Percentiles rank a stretch among this genome's conserved stretches.
These are phyloP conservation scores for Sporothrix euskadiensis DNA, from an alignment of 2,329 filamentous ascomycete species.

Conservation along the genomic window DNA sequence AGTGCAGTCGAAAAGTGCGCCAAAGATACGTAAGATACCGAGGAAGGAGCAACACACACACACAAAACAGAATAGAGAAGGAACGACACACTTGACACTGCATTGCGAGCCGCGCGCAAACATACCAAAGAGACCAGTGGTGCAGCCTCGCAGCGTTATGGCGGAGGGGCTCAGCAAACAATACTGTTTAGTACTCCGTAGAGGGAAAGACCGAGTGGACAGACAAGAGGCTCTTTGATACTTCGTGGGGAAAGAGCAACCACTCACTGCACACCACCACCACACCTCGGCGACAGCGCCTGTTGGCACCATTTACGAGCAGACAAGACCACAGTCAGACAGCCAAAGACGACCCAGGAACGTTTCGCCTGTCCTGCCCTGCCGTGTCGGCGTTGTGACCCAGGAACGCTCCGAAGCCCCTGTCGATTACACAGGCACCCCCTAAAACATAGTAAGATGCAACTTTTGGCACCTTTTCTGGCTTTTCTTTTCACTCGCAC, in stretches of 20 bases:
- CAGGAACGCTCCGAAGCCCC: conserved; percentile 17
- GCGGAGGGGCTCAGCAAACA: conserved; percentile 8
- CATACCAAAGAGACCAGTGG: background rate
- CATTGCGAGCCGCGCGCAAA: background rate
- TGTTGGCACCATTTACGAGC: conserved; percentile 16
- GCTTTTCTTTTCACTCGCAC: background rate
- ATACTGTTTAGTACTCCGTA: background rate
- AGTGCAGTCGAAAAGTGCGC: background rate
- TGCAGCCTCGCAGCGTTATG: conserved; percentile 6
- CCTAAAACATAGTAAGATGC: background rate
- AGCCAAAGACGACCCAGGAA: background rate
- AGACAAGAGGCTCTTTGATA: background rate
- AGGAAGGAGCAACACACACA: background rate
- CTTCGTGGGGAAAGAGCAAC: conserved; percentile 3
- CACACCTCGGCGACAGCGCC: conserved; percentile 8
- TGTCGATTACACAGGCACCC: conserved; percentile 15
- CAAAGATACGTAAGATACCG: background rate
- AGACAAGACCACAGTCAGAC: background rate
- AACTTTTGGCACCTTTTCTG: background rate
- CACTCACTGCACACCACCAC: background rate
- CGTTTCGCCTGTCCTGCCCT: background rate
- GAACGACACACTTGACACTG: background rate
- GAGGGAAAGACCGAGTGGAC: background rate
- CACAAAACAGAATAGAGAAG: background rate
- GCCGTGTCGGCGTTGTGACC: background rate